Conservation (phyloP, 108 stramenopile species). For the Ochromonas danica region DNA sequence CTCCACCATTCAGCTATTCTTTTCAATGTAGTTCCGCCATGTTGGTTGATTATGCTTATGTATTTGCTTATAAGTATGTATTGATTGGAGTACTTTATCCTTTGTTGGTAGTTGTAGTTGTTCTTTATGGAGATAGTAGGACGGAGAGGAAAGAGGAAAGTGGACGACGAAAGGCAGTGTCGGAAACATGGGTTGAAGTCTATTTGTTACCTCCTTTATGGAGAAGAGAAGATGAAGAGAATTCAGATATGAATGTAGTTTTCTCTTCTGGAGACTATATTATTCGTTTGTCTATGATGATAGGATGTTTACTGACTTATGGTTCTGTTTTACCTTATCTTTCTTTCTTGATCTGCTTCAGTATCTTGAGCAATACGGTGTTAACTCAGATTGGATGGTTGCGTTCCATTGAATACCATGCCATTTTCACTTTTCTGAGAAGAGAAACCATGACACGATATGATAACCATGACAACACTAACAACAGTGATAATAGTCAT, state of each 20-base stretch:
- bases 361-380: not conserved
- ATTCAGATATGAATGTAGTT: not conserved
- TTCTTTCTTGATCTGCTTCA: not conserved
- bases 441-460: not conserved
- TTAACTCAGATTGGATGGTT: not conserved
- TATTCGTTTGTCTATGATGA: not conserved
- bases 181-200: not conserved
- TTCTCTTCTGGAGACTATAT: not conserved
- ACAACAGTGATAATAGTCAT: not conserved
- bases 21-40: slow-evolving; percentile 3
- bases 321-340: not conserved
- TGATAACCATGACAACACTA: not conserved
- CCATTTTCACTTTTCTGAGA: not conserved
- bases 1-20: not conserved
- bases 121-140: too few species aligned
- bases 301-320: not conserved
- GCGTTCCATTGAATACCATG: not conserved
- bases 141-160: too few species aligned
- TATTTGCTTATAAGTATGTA: slow-evolving; percentile 7
- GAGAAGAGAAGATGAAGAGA: not conserved
- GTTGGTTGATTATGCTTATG: not conserved
- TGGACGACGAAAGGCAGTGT: too few species aligned
- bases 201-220: not conserved
- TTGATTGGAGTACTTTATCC: not conserved
- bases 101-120: not conserved